Evolutionary conservation across 371 early-diverging fungal genomes (phyloP), one percentile per base, ranked within the genome.

Genomic region (Apophysomyces ossiformis): DNA sequence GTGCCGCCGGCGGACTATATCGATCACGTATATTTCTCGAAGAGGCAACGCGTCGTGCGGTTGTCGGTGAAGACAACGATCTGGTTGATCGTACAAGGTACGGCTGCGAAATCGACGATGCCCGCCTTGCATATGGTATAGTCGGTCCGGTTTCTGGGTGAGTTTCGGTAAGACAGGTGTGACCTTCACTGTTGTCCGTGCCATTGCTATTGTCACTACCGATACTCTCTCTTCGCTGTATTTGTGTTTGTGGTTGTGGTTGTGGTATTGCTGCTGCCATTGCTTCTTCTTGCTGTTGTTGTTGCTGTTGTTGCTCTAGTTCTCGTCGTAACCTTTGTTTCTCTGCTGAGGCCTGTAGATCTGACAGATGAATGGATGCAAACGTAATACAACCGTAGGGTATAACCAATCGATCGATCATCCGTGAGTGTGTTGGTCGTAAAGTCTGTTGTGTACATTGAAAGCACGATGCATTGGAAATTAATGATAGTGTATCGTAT

Each of bases 371-470:
- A 38, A 61, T 63, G 2, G 72, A 57, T 26, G 67, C 38, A 72
- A 78, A 78, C 13, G 75, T 62, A 54, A 78, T 74, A 9, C 61
- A 37, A 1, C 83, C 83, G 68, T 79, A 79, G 4, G 77, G 70
- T 32, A 82, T 73, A 9, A 68, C 50, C 2, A 82, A 38, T 37
- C 71, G 66, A 16, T 75, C 71, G 37, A 44, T 72, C 3, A 44
- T 60, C 39, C 64, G 44, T 41, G 62, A 59, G 36, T 58, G 58
- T 5, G 46, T 45, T 45, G 46, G n/a, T 45, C 46, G 46, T 45
- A 45, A 13, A n/a, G 46, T 45, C 45, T 60, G 69, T 37, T 66
- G 73, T 16, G 70, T 65, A 60, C 67, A 79, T 15, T 58, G 75
- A 54, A 60, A 73, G 41, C 78, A 78, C n/a, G 76, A 68, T 37